Base-by-base conservation (phyloP, 2,329 filamentous ascomycete genomes). In the Fusarium xylarioides region DNA sequence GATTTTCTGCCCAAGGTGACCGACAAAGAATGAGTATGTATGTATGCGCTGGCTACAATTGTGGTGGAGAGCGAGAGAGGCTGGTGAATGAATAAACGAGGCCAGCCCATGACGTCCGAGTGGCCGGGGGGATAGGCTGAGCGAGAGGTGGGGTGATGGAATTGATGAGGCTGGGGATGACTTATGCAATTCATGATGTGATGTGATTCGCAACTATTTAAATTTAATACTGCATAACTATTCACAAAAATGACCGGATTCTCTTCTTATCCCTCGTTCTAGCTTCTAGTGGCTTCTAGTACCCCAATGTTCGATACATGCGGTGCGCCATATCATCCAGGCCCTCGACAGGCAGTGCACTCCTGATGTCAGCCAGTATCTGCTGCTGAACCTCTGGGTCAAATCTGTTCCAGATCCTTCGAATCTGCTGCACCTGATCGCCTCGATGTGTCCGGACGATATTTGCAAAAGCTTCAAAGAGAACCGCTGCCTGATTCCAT, bases 51-150 rank as follows among this genome's bases (percentile, higher is more conserved):
- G 70, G 70, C 64, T 66, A n/a, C 40, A 28, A 46, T 49, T 50
- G 47, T 60, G 35, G 73, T 63, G 70, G 73, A 74, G 49, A 61
- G 57, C 19, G 46, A 65, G 70, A 73, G 70, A 74, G 75, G 75
- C 74, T 75, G 75, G 74, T 58, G 64, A 70, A 63, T 66, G 46
- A 68, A 68, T 65, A 68, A 68, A 68, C 62, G 68, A 69, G 67
- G 74, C 75, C 64, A 69, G 62, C 60, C 66, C 72, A 76, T 76
- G 71, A 76, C 75, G 75, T 70, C 57, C 72, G 55, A 61, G 74
- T 60, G 70, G 73, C 62, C 65, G 47, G 57, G 65, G 40, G 55
- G 35, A 68, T 68, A 76, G 70, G 66, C 67, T 68, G 54, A 54
- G 46, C 34, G 38, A 34, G 50, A 68, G 66, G 75, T 68, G 66